Conservation (phyloP, 2,329 filamentous ascomycete genomes). For the Epichloe gansuensis region DNA sequence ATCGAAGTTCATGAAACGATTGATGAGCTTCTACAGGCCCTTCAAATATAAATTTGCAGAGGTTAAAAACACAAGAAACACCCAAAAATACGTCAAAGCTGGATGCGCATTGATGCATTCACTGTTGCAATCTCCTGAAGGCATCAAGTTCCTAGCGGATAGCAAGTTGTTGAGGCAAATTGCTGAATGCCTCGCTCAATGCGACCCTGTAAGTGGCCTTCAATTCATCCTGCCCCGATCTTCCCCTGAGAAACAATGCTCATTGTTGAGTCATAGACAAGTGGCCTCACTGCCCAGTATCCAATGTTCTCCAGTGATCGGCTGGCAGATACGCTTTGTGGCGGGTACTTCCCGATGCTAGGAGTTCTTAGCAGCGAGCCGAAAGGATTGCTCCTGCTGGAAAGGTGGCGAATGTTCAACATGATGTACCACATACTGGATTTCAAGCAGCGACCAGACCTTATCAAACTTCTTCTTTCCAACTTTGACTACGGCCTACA, state of each 20-base stretch:
- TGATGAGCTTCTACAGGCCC: conserved; percentile 89
- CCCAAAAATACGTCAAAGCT: conserved; percentile 84
- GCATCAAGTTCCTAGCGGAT: conserved; percentile 72
- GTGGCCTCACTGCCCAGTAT: conserved; percentile 64
- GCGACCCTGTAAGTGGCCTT: conserved; percentile 58
- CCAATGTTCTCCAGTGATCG: conserved; percentile 83
- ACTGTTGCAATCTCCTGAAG: conserved; percentile 74
- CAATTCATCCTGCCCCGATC: background rate
- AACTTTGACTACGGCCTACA: conserved; percentile 87
- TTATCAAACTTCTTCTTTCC: conserved; percentile 77
- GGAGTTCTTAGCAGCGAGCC: conserved; percentile 74
- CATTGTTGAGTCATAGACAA: conserved; percentile 34
- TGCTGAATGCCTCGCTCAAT: conserved; percentile 89
- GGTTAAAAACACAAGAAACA: conserved; percentile 78
- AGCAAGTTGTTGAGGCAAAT: conserved; percentile 91
- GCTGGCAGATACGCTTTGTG: conserved; percentile 75
- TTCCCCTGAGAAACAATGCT: conserved; percentile 2
- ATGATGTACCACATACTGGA: conserved; percentile 99
- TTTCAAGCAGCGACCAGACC: conserved; percentile 76
- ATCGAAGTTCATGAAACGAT: conserved; percentile 89
- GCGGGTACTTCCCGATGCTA: conserved; percentile 88
- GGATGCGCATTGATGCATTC: conserved; percentile 83
- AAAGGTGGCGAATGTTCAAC: conserved; percentile 96
- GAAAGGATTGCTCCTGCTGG: conserved; percentile 78
- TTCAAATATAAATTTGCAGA: conserved; percentile 96